Base-by-base conservation (phyloP, 441 rosid species). In the Aquilaria agallochum region DNA sequence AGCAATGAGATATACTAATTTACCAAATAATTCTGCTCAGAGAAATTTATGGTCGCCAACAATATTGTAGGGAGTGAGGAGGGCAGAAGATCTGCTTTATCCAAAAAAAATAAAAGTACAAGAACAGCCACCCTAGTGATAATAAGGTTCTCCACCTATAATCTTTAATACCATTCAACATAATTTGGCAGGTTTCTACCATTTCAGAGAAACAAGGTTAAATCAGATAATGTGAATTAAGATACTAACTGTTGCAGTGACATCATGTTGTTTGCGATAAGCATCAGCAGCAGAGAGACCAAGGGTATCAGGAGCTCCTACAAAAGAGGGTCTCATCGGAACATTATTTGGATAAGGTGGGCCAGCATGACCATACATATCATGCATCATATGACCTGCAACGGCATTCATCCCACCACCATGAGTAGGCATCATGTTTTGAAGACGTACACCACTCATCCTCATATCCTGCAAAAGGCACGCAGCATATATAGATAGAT, bases 191-290 rank as follows among this genome's bases (percentile, higher is more conserved):
- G 33, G 33, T 44, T 60, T 30, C 5, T 31, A 46, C 49, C 58
- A 32, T 10, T 53, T 50, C 32, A 51, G 50, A 9, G 20, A 62
- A 36, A 58, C 54, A 66, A 4, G 31, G 45, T 15, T 14, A 55
- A 50, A 58, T 46, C 31, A 65, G 27, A 63, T 12, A 47, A 20
- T 33, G 47, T 62, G 70, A 62, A 70, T 32, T 56, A 62, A 66
- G 46, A 44, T 55, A 81, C 89, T 62, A 50, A 93, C 98, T 78
- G 80, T 88, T 64, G 91, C 86, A 59, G 91, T 75, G 71, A 93
- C 88, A 88, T 93, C 97, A 71, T 93, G 98, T 63, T 82, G 90
- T 67, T 78, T 85, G 54, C 91, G 60, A 70, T 90, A 93, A 55
- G 67, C 77, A 71, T 90, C 97, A 65, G 71, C 88, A 50, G 98